phyloP scores from a whole-genome alignment of 805 yeast genomes.

The Sugiyamaella americana region DNA sequence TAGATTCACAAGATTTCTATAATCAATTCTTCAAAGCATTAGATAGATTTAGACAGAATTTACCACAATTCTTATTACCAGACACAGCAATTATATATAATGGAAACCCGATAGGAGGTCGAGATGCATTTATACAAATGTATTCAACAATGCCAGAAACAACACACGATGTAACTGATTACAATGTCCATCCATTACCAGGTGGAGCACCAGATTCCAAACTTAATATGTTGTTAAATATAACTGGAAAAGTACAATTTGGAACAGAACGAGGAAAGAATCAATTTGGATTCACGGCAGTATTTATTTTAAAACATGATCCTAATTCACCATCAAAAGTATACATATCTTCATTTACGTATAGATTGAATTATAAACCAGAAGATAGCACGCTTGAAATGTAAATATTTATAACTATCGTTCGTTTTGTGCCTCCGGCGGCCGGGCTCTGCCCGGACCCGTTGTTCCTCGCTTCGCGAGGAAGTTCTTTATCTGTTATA shows the following conservation, averaged over 20 bases:
- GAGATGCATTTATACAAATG: conserved; percentile 32
- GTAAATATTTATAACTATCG: too few species aligned
- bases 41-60: conserved; percentile 28
- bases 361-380: conserved; percentile 33
- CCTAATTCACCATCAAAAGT: conserved; percentile 20
- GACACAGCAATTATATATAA: conserved; percentile 37
- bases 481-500: too few species aligned
- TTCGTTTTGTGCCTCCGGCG: too few species aligned
- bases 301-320: conserved; percentile 21
- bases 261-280: conserved; percentile 29
- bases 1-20: conserved; percentile 25
- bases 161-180: conserved; percentile 31
- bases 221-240: conserved; percentile 26
- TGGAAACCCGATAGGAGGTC: conserved; percentile 38
- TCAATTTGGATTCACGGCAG: conserved; percentile 32
- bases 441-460: too few species aligned
- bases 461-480: too few species aligned
- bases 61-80: conserved; percentile 24
- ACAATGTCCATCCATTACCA: conserved; percentile 36
- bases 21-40: conserved; percentile 30
- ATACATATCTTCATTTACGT: conserved; percentile 27
- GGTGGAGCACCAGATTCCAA: conserved; percentile 46
- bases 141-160: conserved; percentile 32
- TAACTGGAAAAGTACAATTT: conserved; percentile 32
- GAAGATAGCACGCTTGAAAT: conserved; percentile 24